These are phyloP conservation scores for Boletus sensibilis DNA, from an alignment of 768 basidiomycete species.

Conservation along the genomic window DNA sequence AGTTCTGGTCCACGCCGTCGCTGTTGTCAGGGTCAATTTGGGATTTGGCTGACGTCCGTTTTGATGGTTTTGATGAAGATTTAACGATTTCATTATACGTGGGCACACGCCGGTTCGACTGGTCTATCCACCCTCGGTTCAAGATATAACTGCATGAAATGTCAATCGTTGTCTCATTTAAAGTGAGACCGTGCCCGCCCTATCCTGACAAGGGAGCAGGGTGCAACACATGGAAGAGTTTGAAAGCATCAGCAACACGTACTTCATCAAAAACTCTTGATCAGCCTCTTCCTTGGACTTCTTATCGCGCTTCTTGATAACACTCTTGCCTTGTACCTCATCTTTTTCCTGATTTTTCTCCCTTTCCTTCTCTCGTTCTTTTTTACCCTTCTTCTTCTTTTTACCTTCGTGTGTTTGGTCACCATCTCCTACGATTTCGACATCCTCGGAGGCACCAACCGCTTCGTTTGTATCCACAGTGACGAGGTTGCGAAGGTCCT, in stretches of 20 bases:
- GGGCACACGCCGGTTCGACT: conserved; percentile 66
- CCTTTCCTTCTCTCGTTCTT: conserved; percentile 33
- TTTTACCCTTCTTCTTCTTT: conserved; percentile 36
- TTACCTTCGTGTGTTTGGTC: conserved; percentile 29
- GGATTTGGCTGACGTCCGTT: conserved; percentile 17
- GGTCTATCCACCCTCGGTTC: conserved; percentile 97
- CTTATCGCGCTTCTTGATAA: conserved; percentile 7
- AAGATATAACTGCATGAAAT: conserved; percentile 75
- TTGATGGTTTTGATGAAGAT: conserved; percentile 33
- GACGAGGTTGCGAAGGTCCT: conserved; percentile 67
- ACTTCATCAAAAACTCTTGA: conserved; percentile 91
- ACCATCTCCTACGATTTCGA: conserved; percentile 29
- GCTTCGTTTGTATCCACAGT: conserved; percentile 40
- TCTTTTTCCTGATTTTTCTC: conserved; percentile 17
- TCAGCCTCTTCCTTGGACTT: conserved; percentile 62
- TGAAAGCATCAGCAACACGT: conserved; percentile 28
- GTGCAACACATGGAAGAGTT: neutral
- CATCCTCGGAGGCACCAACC: conserved; percentile 21
- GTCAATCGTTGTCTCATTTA: neutral
- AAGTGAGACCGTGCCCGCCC: neutral
- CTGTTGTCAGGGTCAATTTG: conserved; percentile 14
- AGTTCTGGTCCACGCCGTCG: conserved; percentile 10
- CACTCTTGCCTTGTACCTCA: conserved; percentile 24
- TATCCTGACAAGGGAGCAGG: neutral
- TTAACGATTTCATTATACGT: conserved; percentile 80